Evolutionary conservation across 306 rosid species (phyloP).

Genomic region (Sophora flavescens): DNA sequence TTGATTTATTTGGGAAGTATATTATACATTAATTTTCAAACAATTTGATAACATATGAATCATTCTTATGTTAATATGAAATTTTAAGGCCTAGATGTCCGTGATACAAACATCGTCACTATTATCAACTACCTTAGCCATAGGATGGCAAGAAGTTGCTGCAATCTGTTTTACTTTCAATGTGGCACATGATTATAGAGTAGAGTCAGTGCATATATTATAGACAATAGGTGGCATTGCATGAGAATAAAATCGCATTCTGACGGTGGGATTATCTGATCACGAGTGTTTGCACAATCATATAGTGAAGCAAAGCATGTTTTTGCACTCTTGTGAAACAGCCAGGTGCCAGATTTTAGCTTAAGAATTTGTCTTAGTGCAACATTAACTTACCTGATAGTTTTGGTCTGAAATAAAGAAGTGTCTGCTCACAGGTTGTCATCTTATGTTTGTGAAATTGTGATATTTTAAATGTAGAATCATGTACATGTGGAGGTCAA

Average conservation of each 20-base stretch:
- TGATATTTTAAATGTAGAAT: slow-evolving; percentile 65
- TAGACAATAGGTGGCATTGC: neutral
- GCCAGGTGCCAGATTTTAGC: slow-evolving; percentile 17
- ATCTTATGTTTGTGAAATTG: slow-evolving; percentile 43
- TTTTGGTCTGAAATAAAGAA: neutral
- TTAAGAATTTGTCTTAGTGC: slow-evolving; percentile 14
- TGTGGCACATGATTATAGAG: no score
- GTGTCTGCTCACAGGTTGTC: neutral
- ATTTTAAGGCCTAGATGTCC: no score
- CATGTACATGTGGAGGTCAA: slow-evolving; percentile 98
- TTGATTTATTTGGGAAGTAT: neutral
- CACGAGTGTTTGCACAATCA: neutral
- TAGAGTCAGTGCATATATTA: no score
- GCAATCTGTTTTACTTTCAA: no score
- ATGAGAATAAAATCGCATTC: slow-evolving; percentile 2
- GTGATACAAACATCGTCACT: no score
- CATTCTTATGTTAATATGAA: no score
- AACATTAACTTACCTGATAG: neutral
- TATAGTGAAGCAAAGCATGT: neutral
- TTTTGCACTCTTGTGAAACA: slow-evolving; percentile 32
- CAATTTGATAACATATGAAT: no score
- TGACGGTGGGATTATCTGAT: slow-evolving; percentile 1
- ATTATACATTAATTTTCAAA: neutral
- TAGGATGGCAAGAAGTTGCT: no score
- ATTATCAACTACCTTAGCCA: no score